phyloP scores from a whole-genome alignment of 129 eudicot species.

The Smallanthus sonchifolius region DNA sequence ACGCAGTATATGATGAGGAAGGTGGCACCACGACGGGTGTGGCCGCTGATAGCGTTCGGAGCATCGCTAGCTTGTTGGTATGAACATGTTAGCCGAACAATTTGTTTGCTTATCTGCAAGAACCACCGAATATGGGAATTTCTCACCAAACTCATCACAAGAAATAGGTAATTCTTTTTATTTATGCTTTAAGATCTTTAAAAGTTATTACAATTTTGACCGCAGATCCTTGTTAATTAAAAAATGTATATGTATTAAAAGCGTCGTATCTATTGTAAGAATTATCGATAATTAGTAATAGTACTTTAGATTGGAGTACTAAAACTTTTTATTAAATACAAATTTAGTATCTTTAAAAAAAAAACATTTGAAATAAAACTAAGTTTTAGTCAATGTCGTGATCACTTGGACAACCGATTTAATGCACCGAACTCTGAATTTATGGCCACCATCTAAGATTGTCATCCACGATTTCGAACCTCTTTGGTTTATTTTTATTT shows the following conservation, averaged over 20 bases:
- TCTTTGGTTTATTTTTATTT: too few species aligned
- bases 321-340: background rate
- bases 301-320: background rate
- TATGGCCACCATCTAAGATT: constrained; percentile 11
- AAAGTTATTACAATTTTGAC: background rate
- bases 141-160: constrained; percentile 77
- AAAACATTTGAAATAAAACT: background rate
- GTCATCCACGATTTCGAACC: background rate
- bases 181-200: background rate
- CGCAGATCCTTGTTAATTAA: too few species aligned
- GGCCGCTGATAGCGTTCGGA: constrained; percentile 80
- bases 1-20: constrained; percentile 87
- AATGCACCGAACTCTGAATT: constrained; percentile 22
- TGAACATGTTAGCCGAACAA: constrained; percentile 86
- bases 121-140: constrained; percentile 91
- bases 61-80: constrained; percentile 97
- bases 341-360: background rate
- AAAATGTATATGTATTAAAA: background rate
- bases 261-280: background rate
- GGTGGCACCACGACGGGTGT: constrained; percentile 87
- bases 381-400: constrained; percentile 12
- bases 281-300: background rate
- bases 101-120: constrained; percentile 80
- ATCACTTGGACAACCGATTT: constrained; percentile 12
- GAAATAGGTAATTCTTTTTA: constrained; percentile 67